phyloP scores from a whole-genome alignment of 805 yeast species.

The Spathaspora passalidarum region DNA sequence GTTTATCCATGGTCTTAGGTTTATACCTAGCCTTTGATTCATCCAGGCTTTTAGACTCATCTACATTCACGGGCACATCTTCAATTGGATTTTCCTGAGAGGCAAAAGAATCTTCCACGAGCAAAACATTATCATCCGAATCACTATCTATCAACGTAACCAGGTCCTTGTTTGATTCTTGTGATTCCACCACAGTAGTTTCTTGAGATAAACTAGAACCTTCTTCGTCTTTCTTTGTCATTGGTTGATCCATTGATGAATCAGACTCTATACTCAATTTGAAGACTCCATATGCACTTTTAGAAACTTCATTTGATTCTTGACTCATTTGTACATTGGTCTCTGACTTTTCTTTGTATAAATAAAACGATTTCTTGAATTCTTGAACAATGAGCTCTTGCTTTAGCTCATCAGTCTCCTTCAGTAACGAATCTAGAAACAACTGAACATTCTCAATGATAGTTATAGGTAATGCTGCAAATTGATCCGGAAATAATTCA shows the following conservation, averaged over 20 bases:
- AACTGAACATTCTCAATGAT: not conserved
- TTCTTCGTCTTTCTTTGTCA: not conserved
- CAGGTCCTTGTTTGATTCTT: not conserved
- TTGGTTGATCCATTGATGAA: not conserved
- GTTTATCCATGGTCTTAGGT: no score
- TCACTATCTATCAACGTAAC: not conserved
- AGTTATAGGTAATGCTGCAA: not conserved
- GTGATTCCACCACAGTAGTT: not conserved
- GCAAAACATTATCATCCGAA: not conserved
- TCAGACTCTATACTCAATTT: not conserved
- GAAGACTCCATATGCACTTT: not conserved
- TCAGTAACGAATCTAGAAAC: not conserved
- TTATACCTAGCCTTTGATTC: no score
- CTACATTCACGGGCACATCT: no score
- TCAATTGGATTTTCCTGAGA: not conserved
- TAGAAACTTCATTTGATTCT: not conserved
- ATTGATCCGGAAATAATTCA: not conserved
- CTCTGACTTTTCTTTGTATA: not conserved
- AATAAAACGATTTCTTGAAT: not conserved
- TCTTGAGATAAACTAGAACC: no score
- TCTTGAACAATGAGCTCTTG: not conserved
- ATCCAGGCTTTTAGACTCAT: no score
- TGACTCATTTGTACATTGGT: not conserved
- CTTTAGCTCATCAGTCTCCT: not conserved
- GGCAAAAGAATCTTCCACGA: not conserved